phyloP scores from a whole-genome alignment of 441 rosid genomes.

The Daphne laureola region DNA sequence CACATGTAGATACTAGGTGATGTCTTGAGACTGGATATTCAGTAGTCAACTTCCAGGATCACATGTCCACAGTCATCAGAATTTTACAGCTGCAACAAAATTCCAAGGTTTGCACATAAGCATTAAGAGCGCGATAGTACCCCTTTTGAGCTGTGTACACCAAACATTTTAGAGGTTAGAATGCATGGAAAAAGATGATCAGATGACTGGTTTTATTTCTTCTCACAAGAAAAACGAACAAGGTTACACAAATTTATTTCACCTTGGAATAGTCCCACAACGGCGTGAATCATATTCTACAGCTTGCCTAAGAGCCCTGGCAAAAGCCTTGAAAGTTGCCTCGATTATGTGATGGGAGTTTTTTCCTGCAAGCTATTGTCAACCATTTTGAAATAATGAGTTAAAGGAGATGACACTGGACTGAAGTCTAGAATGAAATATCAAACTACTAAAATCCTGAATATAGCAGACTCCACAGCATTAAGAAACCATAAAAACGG shows the following conservation, averaged over 20 bases:
- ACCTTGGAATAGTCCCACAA: conserved; percentile 86
- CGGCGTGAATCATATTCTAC: conserved; percentile 77
- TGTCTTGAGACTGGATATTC: too few relatives aligned
- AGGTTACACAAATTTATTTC: conserved; percentile 7
- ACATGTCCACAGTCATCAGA: too few relatives aligned
- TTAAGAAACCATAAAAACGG: not conserved
- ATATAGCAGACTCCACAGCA: not conserved
- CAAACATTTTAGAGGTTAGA: conserved; percentile 7
- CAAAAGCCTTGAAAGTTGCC: conserved; percentile 97
- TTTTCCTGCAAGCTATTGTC: conserved; percentile 70
- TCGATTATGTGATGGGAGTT: conserved; percentile 94
- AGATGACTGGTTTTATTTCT: too few relatives aligned
- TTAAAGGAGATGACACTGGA: conserved; percentile 2
- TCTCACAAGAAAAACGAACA: not conserved
- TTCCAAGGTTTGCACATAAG: not conserved
- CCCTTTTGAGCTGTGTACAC: conserved; percentile 70
- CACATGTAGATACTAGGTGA: too few relatives aligned
- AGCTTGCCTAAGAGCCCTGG: conserved; percentile 92
- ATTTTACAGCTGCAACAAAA: too few relatives aligned
- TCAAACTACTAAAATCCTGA: not conserved
- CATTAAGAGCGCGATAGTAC: conserved; percentile 62
- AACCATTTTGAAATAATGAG: conserved; percentile 10
- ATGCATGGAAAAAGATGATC: too few relatives aligned
- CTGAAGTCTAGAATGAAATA: not conserved
- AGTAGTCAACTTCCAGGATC: too few relatives aligned